Evolutionary conservation across 148 eudicot species (phyloP).

Genomic region (Chenopodium formosanum): DNA sequence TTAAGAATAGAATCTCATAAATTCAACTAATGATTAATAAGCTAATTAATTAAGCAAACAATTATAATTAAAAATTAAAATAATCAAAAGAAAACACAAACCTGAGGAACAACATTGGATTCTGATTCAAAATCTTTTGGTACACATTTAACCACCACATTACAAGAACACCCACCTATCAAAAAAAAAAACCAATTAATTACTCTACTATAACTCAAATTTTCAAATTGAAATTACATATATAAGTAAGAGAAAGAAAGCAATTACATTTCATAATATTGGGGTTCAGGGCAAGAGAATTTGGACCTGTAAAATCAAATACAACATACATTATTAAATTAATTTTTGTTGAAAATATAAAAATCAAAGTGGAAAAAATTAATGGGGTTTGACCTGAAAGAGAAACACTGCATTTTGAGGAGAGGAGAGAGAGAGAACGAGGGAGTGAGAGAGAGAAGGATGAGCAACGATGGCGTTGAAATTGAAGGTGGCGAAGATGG

Average conservation of each 20-base stretch:
- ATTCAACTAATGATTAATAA: neutral
- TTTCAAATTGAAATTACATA: neutral
- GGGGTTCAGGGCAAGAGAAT: neutral
- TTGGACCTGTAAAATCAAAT: slow-evolving; percentile 17
- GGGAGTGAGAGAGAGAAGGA: neutral
- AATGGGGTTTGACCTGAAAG: neutral
- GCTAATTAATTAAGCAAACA: neutral
- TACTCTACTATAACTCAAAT: neutral
- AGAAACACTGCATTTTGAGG: neutral
- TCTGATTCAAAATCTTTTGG: slow-evolving; percentile 9
- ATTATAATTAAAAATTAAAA: neutral
- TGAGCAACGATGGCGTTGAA: neutral
- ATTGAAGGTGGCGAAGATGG: neutral
- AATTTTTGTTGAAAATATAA: neutral
- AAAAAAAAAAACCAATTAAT: slow-evolving; percentile 20
- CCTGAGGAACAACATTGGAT: slow-evolving; percentile 22
- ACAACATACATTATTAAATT: neutral
- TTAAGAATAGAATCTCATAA: slow-evolving; percentile 8
- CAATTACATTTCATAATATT: slow-evolving; percentile 7
- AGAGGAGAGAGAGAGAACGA: neutral
- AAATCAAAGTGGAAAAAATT: neutral
- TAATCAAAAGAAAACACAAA: slow-evolving; percentile 2
- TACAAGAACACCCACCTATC: slow-evolving; percentile 27
- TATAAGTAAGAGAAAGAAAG: neutral
- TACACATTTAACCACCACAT: slow-evolving; percentile 26